These are phyloP conservation scores for Pseudogymnoascus destructans DNA, from an alignment of 2,329 filamentous ascomycete genomes.

Conservation along the genomic window DNA sequence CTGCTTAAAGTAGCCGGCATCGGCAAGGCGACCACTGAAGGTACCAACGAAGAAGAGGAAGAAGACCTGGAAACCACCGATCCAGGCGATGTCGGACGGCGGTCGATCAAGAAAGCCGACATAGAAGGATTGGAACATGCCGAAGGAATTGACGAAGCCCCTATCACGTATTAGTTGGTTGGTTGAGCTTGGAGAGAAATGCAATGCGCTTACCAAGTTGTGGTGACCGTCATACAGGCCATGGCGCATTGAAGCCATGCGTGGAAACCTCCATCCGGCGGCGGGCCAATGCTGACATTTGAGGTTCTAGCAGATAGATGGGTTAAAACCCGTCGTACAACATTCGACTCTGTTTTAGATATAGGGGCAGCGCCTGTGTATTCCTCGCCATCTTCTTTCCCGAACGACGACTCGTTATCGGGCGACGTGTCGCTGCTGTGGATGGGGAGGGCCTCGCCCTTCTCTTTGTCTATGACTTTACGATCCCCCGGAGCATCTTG, in stretches of 20 bases:
- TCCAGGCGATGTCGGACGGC: constrained; percentile 32
- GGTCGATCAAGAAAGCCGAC: constrained; percentile 23
- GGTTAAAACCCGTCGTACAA: neutral
- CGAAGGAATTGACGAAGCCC: constrained; percentile 30
- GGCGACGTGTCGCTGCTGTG: constrained; percentile 1
- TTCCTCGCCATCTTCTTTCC: neutral
- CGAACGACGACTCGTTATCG: neutral
- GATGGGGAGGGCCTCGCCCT: neutral
- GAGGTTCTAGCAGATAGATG: neutral
- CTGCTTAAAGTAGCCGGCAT: constrained; percentile 28
- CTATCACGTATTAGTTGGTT: constrained; percentile 10
- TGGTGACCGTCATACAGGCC: constrained; percentile 20
- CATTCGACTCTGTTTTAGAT: neutral
- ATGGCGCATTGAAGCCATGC: constrained; percentile 23
- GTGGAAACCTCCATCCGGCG: constrained; percentile 23
- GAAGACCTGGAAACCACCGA: constrained; percentile 34
- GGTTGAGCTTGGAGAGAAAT: neutral
- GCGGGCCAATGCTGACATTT: constrained; percentile 16
- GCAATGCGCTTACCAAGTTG: constrained; percentile 18
- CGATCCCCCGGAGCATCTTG: neutral
- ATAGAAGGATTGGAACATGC: constrained; percentile 35
- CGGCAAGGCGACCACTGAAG: constrained; percentile 29
- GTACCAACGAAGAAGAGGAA: constrained; percentile 31
- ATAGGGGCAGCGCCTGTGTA: neutral
- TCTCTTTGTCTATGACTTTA: constrained; percentile 2